These are phyloP conservation scores for Alternaria brassicae DNA, from an alignment of 2,329 filamentous ascomycete genomes.

Conservation along the genomic window DNA sequence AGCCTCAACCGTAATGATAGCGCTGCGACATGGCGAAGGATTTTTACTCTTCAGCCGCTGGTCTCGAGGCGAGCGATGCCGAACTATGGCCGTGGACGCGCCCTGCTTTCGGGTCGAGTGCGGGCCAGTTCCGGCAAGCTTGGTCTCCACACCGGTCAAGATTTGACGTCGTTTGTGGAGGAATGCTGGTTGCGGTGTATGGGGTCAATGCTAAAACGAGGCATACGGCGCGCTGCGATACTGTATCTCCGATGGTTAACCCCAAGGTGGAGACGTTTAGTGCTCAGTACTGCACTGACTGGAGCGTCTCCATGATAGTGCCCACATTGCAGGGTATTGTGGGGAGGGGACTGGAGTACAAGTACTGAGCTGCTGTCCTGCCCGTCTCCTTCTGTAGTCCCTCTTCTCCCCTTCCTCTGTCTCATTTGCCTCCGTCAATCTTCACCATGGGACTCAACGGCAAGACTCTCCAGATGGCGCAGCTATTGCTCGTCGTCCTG, in stretches of 20 bases:
- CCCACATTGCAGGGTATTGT: constrained; percentile 30
- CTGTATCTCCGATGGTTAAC: constrained; percentile 13
- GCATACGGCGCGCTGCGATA: not conserved
- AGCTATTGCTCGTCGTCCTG: constrained; percentile 50
- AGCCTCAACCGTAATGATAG: constrained; percentile 20
- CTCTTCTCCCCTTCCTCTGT: constrained; percentile 6
- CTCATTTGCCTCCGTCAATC: not conserved
- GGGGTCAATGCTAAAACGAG: constrained; percentile 4
- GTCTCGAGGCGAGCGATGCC: constrained; percentile 11
- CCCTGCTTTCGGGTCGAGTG: constrained; percentile 7
- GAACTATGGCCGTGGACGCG: constrained; percentile 16
- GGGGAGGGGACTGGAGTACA: constrained; percentile 28
- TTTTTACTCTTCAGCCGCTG: constrained; percentile 25
- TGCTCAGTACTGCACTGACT: constrained; percentile 9
- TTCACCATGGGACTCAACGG: constrained; percentile 29
- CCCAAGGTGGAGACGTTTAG: constrained; percentile 18
- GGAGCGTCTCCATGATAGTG: constrained; percentile 5
- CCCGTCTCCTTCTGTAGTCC: constrained; percentile 12
- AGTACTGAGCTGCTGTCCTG: constrained; percentile 19
- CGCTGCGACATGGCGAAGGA: constrained; percentile 13
- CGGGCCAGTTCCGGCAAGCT: constrained; percentile 12
- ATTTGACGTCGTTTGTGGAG: constrained; percentile 11
- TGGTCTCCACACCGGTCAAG: constrained; percentile 25
- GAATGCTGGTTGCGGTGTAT: constrained; percentile 3
- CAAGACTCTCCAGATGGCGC: constrained; percentile 38